Evolutionary conservation across 2,329 filamentous ascomycete species (phyloP).

Genomic region (Diaporthe citri): DNA sequence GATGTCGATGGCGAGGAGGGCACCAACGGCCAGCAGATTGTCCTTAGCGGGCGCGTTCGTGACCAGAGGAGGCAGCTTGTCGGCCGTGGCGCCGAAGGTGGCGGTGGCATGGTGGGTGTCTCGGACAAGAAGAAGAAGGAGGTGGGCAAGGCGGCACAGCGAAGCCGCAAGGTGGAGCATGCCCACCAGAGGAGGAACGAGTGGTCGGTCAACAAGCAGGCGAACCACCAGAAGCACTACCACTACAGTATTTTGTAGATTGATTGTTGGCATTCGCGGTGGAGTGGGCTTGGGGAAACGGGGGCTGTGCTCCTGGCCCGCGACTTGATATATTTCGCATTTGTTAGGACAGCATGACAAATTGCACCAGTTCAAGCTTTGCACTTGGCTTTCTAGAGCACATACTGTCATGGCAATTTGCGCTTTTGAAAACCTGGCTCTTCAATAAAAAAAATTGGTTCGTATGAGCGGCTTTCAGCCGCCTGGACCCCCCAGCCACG

Average conservation of each 20-base stretch:
- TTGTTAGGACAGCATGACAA: not conserved
- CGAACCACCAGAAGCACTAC: slow-evolving; percentile 79
- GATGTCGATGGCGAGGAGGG: slow-evolving; percentile 58
- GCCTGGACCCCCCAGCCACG: too few species aligned
- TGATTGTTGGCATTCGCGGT: slow-evolving; percentile 43
- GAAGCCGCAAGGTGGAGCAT: slow-evolving; percentile 75
- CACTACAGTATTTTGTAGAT: slow-evolving; percentile 61
- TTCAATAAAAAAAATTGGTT: not conserved
- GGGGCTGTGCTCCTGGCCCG: not conserved
- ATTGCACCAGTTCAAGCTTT: too few species aligned
- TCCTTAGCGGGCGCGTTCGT: slow-evolving; percentile 48
- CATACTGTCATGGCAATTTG: not conserved
- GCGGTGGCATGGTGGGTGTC: slow-evolving; percentile 81
- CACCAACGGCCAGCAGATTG: slow-evolving; percentile 48
- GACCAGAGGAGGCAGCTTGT: slow-evolving; percentile 68
- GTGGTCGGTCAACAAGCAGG: slow-evolving; percentile 78
- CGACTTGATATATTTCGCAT: not conserved
- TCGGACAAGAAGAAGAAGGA: slow-evolving; percentile 80
- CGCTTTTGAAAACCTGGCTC: not conserved
- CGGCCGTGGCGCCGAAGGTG: slow-evolving; percentile 76
- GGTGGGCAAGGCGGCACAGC: slow-evolving; percentile 75
- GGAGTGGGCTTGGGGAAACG: not conserved
- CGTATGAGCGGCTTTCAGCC: not conserved
- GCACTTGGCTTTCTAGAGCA: not conserved
- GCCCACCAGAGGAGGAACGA: slow-evolving; percentile 73